Conservation (phyloP, 2,329 filamentous ascomycete genomes). For the Aspergillus pseudotamarii region DNA sequence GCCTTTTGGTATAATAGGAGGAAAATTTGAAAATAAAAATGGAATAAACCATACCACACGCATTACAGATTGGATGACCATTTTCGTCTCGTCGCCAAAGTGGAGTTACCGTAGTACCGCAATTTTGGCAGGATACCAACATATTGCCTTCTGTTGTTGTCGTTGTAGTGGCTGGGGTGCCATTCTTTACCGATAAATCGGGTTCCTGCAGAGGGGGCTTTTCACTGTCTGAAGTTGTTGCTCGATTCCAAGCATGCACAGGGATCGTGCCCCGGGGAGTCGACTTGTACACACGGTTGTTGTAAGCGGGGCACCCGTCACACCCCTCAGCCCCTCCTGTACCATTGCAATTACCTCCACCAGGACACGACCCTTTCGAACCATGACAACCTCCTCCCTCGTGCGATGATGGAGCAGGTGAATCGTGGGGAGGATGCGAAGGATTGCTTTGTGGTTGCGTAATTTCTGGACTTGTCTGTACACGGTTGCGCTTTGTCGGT, state of each 20-base stretch:
- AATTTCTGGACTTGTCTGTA: slow-evolving; percentile 45
- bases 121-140: slow-evolving; percentile 94
- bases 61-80: slow-evolving; percentile 97
- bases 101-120: slow-evolving; percentile 92
- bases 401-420: slow-evolving; percentile 39
- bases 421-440: slow-evolving; percentile 23
- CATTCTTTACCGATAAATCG: slow-evolving; percentile 28
- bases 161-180: slow-evolving; percentile 20
- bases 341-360: slow-evolving; percentile 92
- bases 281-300: slow-evolving; percentile 93
- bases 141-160: slow-evolving; percentile 46
- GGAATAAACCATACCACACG: slow-evolving; percentile 73
- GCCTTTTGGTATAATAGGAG: background rate
- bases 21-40: background rate
- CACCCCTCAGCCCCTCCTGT: slow-evolving; percentile 94
- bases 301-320: slow-evolving; percentile 94
- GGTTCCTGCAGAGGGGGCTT: slow-evolving; percentile 22
- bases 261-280: slow-evolving; percentile 52
- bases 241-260: slow-evolving; percentile 35
- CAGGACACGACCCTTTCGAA: slow-evolving; percentile 84
- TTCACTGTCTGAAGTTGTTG: slow-evolving; percentile 33
- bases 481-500: slow-evolving; percentile 84
- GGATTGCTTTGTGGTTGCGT: slow-evolving; percentile 7
- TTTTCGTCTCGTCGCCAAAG: slow-evolving; percentile 93
- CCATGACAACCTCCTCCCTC: slow-evolving; percentile 34